These are phyloP conservation scores for Ceratocystis variospora DNA, from an alignment of 2,329 filamentous ascomycete genomes.

Conservation along the genomic window DNA sequence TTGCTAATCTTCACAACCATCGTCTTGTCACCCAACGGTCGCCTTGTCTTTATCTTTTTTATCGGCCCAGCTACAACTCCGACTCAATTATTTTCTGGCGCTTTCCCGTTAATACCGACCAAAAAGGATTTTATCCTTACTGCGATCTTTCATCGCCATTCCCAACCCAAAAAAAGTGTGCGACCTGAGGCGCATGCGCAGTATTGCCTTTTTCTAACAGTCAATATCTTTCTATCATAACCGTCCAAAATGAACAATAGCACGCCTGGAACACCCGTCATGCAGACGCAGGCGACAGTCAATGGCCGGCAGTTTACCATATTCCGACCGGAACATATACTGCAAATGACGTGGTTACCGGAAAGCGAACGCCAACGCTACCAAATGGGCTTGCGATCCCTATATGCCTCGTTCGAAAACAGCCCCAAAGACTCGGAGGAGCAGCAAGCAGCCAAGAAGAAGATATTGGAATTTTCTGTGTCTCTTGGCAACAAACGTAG, in stretches of 20 bases:
- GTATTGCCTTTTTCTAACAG: not conserved
- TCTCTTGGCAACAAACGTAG: constrained; percentile 37
- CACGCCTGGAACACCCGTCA: constrained; percentile 17
- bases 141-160: not conserved
- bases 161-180: not conserved
- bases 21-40: not conserved
- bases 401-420: constrained; percentile 42
- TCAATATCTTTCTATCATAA: not conserved
- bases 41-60: not conserved
- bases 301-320: constrained; percentile 28
- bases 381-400: constrained; percentile 38
- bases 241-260: constrained; percentile 1
- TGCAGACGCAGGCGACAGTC: constrained; percentile 21
- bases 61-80: not conserved
- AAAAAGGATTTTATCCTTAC: not conserved
- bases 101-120: not conserved
- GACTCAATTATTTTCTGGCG: not conserved
- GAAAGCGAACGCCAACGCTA: constrained; percentile 46
- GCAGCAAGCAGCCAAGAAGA: constrained; percentile 39
- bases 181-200: not conserved
- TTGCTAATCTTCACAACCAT: not conserved
- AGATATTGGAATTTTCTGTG: constrained; percentile 47
- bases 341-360: constrained; percentile 35
- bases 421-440: constrained; percentile 34
- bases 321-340: constrained; percentile 41